Conservation (phyloP, 2,329 filamentous ascomycete species). For the Furcasterigmium furcatum region DNA sequence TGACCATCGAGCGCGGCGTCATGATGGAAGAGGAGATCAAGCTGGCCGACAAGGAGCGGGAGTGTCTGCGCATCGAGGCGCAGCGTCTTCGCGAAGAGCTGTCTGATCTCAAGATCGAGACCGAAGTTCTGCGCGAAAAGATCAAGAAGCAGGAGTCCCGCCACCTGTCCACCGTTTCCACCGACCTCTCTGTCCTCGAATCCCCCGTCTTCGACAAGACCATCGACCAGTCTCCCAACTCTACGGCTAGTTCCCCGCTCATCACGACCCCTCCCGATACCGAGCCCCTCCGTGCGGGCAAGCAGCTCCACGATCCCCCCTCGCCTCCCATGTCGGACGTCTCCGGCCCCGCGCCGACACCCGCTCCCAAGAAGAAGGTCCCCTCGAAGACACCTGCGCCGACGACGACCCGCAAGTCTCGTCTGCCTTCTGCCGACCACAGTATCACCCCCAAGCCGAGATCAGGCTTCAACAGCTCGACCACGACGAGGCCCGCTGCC, state of each 20-base stretch:
- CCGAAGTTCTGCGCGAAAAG: slow-evolving; percentile 92
- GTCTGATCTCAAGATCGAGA: slow-evolving; percentile 89
- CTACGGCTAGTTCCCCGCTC: slow-evolving; percentile 88
- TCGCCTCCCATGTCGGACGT: slow-evolving; percentile 92
- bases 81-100: slow-evolving; percentile 89
- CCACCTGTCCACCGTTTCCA: slow-evolving; percentile 57
- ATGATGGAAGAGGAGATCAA: slow-evolving; percentile 95
- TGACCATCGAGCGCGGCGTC: slow-evolving; percentile 86
- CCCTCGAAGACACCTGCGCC: slow-evolving; percentile 49
- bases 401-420: slow-evolving; percentile 49
- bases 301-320: slow-evolving; percentile 77
- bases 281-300: slow-evolving; percentile 26
- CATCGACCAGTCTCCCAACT: slow-evolving; percentile 71
- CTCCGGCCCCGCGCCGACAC: slow-evolving; percentile 55
- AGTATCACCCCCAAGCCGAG: slow-evolving; percentile 51
- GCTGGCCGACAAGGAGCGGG: slow-evolving; percentile 86
- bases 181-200: slow-evolving; percentile 59
- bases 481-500: slow-evolving; percentile 24
- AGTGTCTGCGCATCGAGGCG: slow-evolving; percentile 81
- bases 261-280: slow-evolving; percentile 78
- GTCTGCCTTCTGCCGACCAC: slow-evolving; percentile 17
- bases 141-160: slow-evolving; percentile 67
- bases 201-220: slow-evolving; percentile 72
- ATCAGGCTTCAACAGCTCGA: slow-evolving; percentile 30
- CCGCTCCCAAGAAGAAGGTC: slow-evolving; percentile 43